These are phyloP conservation scores for Byssoonygena ceratinophila DNA, from an alignment of 2,329 filamentous ascomycete genomes.

Conservation along the genomic window DNA sequence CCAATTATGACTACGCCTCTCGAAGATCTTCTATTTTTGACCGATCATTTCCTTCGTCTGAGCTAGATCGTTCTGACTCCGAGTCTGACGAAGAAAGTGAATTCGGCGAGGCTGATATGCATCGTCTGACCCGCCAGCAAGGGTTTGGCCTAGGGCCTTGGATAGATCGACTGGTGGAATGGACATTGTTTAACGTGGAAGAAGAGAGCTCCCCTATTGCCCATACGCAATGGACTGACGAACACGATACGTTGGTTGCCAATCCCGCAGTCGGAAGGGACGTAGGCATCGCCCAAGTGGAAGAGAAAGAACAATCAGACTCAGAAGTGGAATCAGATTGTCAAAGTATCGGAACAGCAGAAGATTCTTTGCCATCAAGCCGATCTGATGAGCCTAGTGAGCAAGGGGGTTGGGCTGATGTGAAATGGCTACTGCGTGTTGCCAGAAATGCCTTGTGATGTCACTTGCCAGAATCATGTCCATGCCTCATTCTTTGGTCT, in stretches of 20 bases:
- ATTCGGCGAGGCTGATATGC: constrained; percentile 45
- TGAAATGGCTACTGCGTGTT: constrained; percentile 47
- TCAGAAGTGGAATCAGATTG: constrained; percentile 14
- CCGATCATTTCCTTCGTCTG: constrained; percentile 18
- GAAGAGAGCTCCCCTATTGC: constrained; percentile 29
- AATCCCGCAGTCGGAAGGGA: neutral
- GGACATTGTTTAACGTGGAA: constrained; percentile 46
- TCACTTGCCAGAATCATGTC: neutral
- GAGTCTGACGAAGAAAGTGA: constrained; percentile 26
- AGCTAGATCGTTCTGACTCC: constrained; percentile 14
- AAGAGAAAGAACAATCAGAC: constrained; percentile 18
- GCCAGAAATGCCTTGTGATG: constrained; percentile 32
- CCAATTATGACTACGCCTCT: constrained; percentile 19
- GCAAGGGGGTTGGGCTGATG: constrained; percentile 47
- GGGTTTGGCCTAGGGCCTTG: constrained; percentile 47
- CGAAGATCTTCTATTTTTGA: constrained; percentile 14
- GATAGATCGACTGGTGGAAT: constrained; percentile 49
- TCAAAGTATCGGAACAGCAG: constrained; percentile 23
- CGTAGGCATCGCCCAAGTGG: neutral
- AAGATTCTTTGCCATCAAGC: constrained; percentile 12
- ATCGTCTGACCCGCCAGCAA: constrained; percentile 41
- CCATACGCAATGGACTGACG: constrained; percentile 3
- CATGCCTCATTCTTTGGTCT: neutral
- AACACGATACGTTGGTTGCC: constrained; percentile 19
- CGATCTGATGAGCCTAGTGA: constrained; percentile 21